Base-by-base conservation (phyloP, 345 rosid species). In the Turritis glabra region DNA sequence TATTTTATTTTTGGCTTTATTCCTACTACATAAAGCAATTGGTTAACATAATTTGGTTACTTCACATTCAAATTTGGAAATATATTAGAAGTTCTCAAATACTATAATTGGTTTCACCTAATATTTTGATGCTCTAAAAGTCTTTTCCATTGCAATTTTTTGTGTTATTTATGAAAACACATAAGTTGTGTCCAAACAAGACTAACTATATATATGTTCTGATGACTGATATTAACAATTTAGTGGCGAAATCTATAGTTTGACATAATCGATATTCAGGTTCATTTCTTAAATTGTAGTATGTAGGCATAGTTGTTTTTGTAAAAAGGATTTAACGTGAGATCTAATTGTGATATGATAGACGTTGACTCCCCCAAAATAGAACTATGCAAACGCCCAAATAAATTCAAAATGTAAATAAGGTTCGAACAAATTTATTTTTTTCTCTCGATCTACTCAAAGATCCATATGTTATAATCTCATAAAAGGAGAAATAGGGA, bases 1-100 rank as follows among this genome's bases (percentile, higher is more conserved):
- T 27, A 8, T n/a, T 2, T 22, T 33, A 3, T 19, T 33, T 35
- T 54, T 59, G 14, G 68, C 73, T 68, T 75, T 75, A 53, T 68
- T 68, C 38, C 15, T 5, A 23, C 14, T 27, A 60, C 54, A 26
- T 33, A 57, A 66, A 59, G 63, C 69, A 19, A 15, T 3, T 30
- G 5, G 23, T 22, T 48, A 40, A 37, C 60, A 56, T 17, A 65
- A 26, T 64, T 25, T 44, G n/a, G 38, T 43, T 64, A 40, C 18
- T 61, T 51, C 23, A 51, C 41, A 40, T 19, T 19, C 18, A 41
- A 62, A 5, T 52, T 64, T 29, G 55, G 12, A 64, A 46, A 22
- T 43, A 13, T 23, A 2, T 23, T 2, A 29, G 7, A 29, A 64
- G 21, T 64, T 52, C 8, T 4, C 15, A 64, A 52, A 43, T 40